These are phyloP conservation scores for Candida sphagnicola DNA, from an alignment of 805 yeast genomes.

Conservation along the genomic window DNA sequence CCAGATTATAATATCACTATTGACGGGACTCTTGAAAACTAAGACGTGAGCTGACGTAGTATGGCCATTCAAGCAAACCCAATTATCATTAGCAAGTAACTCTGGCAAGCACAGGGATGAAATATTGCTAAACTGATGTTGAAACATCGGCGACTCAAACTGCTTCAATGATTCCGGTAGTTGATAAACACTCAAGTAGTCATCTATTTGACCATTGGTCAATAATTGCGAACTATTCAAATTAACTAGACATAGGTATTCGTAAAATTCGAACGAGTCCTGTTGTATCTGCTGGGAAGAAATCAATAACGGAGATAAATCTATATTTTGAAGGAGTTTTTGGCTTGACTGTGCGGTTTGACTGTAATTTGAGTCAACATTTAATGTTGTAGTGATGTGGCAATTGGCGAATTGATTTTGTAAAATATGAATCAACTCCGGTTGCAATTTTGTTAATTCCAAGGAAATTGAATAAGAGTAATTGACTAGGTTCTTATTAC, in stretches of 20 bases:
- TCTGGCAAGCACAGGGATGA: background rate
- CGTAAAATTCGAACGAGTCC: conserved; percentile 14
- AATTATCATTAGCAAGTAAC: background rate
- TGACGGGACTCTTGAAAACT: conserved; percentile 1
- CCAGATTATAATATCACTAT: background rate
- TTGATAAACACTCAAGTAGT: conserved; percentile 5
- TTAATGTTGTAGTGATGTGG: background rate
- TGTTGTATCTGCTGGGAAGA: background rate
- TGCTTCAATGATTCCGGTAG: background rate
- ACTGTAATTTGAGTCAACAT: background rate
- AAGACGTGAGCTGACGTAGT: background rate
- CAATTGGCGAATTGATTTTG: conserved; percentile 4
- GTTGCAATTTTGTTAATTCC: conserved; percentile 4
- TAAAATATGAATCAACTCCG: conserved; percentile 5
- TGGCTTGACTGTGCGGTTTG: background rate
- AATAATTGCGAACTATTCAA: conserved; percentile 14
- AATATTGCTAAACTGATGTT: background rate
- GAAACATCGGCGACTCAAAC: background rate
- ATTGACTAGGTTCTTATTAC: conserved; percentile 12
- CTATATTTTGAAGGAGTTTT: background rate
- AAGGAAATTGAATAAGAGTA: conserved; percentile 8
- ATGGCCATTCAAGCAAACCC: background rate
- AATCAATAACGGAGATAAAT: background rate
- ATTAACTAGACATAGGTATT: conserved; percentile 15
- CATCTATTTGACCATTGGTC: conserved; percentile 1